Evolutionary conservation across 1,284 basidiomycete genomes (phyloP), one percentile per base, ranked within the genome.

Genomic region (Exobasidium rhododendri): DNA sequence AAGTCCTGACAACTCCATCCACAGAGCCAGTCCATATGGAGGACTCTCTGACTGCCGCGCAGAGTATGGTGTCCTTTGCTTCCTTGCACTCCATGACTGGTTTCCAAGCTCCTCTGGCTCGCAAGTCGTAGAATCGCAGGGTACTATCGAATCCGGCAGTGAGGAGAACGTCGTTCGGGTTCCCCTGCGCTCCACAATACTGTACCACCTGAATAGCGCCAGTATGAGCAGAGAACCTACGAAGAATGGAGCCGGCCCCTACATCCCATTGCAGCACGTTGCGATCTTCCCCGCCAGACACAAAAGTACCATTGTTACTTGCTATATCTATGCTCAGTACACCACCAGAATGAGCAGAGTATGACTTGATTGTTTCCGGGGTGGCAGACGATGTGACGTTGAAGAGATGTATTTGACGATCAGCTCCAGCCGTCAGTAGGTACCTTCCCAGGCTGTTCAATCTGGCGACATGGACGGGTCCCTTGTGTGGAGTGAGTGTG

Each of bases 241-340:
- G 84, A 28, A 89, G 86, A 0, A 93, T 90, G 45, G 86, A 84
- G 0, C 91, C 94, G 14, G 88, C 87, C 10, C 88, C 86, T 6
- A 99, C 94, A 77, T 98, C 96, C 94, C 94, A 98, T 24, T 97
- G 81, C 70, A 93, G 94, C 0, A 97, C 89, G 50, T 87, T 87
- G 67, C 91, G 87, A 81, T 99, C 96, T 2, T 91, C 92, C 44
- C 96, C 96, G 28, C 89, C 91, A 2, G 90, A 93, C 0, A 89
- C 94, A 73, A 99, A 94, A 70, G 89, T 88, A 51, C 89, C 87
- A 81, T 97, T 98, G 81, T 97, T 94, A 66, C 89, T 87, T 24
- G 92, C 86, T 47, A 93, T 94, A 68, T 62, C 86, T 56, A 98
- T 83, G 0, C 91, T 91, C 22, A 97, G 85, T 4, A 99, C 90